A percentile compares a stretch with the other conserved stretches of the same genome.
Conservation (phyloP, 805 yeast genomes). For the Candida insectalens region DNA sequence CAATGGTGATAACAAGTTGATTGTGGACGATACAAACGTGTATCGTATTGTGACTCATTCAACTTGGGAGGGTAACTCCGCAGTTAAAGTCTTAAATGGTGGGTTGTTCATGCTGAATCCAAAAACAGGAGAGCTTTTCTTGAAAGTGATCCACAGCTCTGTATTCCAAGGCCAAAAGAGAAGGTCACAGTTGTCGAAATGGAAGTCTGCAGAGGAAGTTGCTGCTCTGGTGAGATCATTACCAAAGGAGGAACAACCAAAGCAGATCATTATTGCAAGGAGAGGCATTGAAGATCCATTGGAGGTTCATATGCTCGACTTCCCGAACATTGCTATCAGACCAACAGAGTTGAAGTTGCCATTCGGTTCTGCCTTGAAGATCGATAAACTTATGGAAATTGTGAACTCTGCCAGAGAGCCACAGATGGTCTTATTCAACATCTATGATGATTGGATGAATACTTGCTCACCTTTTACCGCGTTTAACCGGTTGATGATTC, state of each 20-base stretch:
- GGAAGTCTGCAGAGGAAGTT: conserved; percentile 98
- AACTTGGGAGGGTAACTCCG: conserved; percentile 86
- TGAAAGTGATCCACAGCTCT: conserved; percentile 85
- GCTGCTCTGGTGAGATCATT: conserved; percentile 83
- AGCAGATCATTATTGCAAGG: conserved; percentile 81
- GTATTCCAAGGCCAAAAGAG: conserved; percentile 98
- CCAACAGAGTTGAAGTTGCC: conserved; percentile 87
- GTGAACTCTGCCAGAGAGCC: conserved; percentile 86
- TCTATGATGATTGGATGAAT: conserved; percentile 92
- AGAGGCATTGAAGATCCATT: conserved; percentile 90
- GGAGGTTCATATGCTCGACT: conserved; percentile 94
- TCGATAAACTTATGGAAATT: conserved; percentile 69
- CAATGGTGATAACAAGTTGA: conserved; percentile 71
- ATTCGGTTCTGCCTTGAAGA: conserved; percentile 74
- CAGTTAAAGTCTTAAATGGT: conserved; percentile 91
- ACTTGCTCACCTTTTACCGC: conserved; percentile 85
- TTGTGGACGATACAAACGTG: conserved; percentile 90
- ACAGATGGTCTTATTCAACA: conserved; percentile 81
- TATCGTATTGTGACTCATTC: conserved; percentile 87
- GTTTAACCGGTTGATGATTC: conserved; percentile 73
- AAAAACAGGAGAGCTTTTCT: conserved; percentile 77
- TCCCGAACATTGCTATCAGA: conserved; percentile 83
- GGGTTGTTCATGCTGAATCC: conserved; percentile 87
- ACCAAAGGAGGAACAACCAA: conserved; percentile 92
- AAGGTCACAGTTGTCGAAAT: conserved; percentile 84